Evolutionary conservation across 441 rosid genomes (phyloP), one percentile per base, ranked within the genome.

Genomic region (Brassica hybrid): DNA sequence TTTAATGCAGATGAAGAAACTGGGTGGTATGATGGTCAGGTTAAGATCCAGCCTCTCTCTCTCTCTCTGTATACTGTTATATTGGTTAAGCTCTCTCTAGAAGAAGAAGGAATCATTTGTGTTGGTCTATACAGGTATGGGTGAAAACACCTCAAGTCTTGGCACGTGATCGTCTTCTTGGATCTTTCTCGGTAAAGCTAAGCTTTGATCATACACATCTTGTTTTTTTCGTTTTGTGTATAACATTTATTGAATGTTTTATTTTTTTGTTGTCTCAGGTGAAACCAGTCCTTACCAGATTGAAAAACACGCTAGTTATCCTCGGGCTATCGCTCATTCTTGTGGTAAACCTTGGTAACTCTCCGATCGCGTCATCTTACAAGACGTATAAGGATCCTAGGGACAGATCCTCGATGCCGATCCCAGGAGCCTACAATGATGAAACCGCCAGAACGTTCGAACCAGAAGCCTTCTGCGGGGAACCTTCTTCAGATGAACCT

Each of bases 11-110:
- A 95, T 83, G 99, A 95, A 85, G 98, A 95, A 85, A 95, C 98
- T 1, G 99, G 99, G 14, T 93, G 99, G 97, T 95, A 91, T 48
- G 99, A 95, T 83, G 98, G 99, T 68, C 97, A 90, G 98, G 99
- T 93, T 67, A 73, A 12, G 48, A 67, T 61, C 73, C 36, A 4
- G 13, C 25, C 16, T 61, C 69, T 76, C 11, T 54, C 32, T 48
- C 7, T 52, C 54, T 36, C 41, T 36, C 11, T 13, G 41, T 36
- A 36, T 7, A 7, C 38, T 32, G 38, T 41, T 38, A 1, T 17
- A 11, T 56, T 23, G 25, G 19, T 6, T 48, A 21, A 25, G 7
- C 43, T 43, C 18, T 30, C 8, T 59, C 5, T 23, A 60, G 27
- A 62, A 4, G 38, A 27, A 23, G 17, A 34, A 2, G 6, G 0